Base-by-base conservation (phyloP, 2,329 filamentous ascomycete species). In the Botryotinia calthae region DNA sequence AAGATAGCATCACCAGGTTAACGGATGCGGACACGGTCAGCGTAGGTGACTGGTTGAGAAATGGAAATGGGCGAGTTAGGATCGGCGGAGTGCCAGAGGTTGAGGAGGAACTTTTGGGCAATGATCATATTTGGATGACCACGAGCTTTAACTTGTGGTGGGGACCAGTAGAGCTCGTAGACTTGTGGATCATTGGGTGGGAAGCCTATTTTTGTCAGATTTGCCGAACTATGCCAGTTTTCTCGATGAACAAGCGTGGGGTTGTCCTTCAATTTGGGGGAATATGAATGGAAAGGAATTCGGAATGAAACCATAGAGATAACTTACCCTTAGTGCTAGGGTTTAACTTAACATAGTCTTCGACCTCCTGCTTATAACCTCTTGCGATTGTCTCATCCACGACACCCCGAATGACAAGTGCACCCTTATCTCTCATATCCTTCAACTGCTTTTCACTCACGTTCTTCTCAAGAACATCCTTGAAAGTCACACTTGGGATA, bases 121-220 rank as follows among this genome's bases (percentile, higher is more conserved):
- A 82, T 80, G 31, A 94, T 82, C 75, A 94, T 82, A 74, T 89
- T 88, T 0, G 89, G 87, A 78, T 94, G 90, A 0, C 86, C 82
- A n/a, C 92, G 86, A 5, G 91, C 91, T 75, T 87, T 86, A 61
- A 92, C 83, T 79, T 95, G 92, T 1, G 90, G 84, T 1, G 85
- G 84, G 0, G 90, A 91, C 91, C 91, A 94, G 82, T 94, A 94
- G 1, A 94, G 83, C 80, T 94, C 92, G 78, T 88, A 93, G 9
- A 94, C 91, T 62, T 92, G 89, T 0, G 91, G 91, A 59, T 90
- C 85, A 63, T 90, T 83, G 0, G 86, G 81, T 0, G 91, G 92
- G 75, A 93, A 94, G 3, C 89, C 70, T 72, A 25, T 28, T 6
- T 42, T n/a, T 58, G 62, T 42, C 25, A 66, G 56, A 4, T 46